phyloP scores from a whole-genome alignment of 225 moss, liverwort and hornwort genomes.

The Marchantia paleacea region DNA sequence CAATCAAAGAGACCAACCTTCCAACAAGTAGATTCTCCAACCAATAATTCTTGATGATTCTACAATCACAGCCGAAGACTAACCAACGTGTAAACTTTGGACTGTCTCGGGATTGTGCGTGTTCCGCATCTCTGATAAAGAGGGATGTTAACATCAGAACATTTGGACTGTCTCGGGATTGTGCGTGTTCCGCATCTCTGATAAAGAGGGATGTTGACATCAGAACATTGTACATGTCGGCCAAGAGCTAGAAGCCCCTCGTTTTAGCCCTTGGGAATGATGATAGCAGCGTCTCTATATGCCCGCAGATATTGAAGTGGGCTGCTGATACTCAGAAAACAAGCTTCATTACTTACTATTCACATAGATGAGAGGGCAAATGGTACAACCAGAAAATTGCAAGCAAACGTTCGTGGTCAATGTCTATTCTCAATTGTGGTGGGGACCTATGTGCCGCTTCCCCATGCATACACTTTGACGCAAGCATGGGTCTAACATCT shows the following conservation, averaged over 20 bases:
- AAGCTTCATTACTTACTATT: slow-evolving; percentile 12
- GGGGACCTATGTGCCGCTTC: slow-evolving; percentile 25
- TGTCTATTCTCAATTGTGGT: slow-evolving; percentile 23
- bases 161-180: background rate
- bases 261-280: background rate
- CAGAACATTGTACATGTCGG: background rate
- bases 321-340: background rate
- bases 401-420: slow-evolving; percentile 8
- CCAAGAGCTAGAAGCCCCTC: background rate
- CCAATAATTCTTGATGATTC: background rate
- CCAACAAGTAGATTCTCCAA: no score
- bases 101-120: background rate
- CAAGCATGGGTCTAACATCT: slow-evolving; percentile 7
- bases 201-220: background rate
- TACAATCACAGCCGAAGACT: background rate
- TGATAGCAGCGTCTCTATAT: background rate
- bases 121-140: background rate
- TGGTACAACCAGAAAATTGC: background rate
- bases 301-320: background rate
- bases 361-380: slow-evolving; percentile 3
- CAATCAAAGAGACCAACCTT: no score
- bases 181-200: background rate
- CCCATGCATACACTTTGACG: slow-evolving; percentile 8
- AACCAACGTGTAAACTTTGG: background rate
- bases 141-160: background rate